A percentile compares a stretch with the other conserved stretches of the same genome.
phyloP scores from a whole-genome alignment of 768 basidiomycete species.

The Leucogyrophana mollusca region DNA sequence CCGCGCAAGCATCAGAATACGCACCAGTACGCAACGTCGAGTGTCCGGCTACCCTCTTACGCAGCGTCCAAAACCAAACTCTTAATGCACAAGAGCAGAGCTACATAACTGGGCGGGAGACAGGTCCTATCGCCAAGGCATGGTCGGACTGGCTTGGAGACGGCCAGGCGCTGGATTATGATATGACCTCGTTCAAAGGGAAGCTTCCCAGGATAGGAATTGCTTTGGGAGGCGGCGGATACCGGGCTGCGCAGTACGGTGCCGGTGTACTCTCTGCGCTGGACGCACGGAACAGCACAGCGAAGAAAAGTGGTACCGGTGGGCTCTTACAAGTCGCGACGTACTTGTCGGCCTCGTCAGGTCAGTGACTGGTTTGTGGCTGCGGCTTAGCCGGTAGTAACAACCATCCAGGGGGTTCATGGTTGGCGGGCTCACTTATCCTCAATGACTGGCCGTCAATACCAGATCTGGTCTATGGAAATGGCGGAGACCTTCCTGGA shows the following conservation, averaged over 20 bases:
- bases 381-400: background rate
- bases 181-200: constrained; percentile 38
- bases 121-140: constrained; percentile 40
- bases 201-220: constrained; percentile 55
- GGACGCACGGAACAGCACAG: constrained; percentile 59
- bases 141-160: constrained; percentile 64
- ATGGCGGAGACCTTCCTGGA: constrained; percentile 42
- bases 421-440: constrained; percentile 61
- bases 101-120: constrained; percentile 45
- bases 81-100: constrained; percentile 47
- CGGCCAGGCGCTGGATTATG: constrained; percentile 52
- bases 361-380: constrained; percentile 29
- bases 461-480: constrained; percentile 59
- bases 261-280: constrained; percentile 58
- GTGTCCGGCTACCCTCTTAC: constrained; percentile 38
- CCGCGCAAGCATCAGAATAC: background rate
- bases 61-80: constrained; percentile 49
- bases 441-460: constrained; percentile 64
- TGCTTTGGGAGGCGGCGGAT: constrained; percentile 70
- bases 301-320: constrained; percentile 59
- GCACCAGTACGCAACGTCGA: background rate
- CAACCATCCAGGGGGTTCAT: constrained; percentile 53
- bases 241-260: constrained; percentile 65
- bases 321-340: constrained; percentile 70
- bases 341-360: constrained; percentile 67